phyloP scores from a whole-genome alignment of 805 yeast species.

The Yamadazyma olivae region DNA sequence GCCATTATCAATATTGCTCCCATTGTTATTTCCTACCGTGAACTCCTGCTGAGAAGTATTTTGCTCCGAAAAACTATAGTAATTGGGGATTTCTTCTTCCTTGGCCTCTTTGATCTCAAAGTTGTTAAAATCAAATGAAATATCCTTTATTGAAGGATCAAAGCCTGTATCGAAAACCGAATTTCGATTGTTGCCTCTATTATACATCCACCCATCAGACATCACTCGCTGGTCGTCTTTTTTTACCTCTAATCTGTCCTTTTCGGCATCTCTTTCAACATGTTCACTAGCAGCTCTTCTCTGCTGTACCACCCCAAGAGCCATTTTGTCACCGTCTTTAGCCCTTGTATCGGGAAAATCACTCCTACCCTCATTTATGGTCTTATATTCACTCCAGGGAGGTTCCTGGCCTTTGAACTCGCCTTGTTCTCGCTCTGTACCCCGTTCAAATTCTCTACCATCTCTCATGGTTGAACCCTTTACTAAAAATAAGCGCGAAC shows the following conservation, averaged over 20 bases:
- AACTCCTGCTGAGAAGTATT: slow-evolving; percentile 5
- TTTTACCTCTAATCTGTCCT: too few species aligned
- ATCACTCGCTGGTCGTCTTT: slow-evolving; percentile 5
- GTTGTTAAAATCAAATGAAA: slow-evolving; percentile 2
- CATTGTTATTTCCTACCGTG: background rate
- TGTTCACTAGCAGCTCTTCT: background rate
- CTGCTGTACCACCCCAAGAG: background rate
- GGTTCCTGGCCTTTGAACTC: background rate
- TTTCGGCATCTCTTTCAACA: background rate
- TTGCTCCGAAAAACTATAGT: slow-evolving; percentile 7
- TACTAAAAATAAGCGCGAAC: too few species aligned
- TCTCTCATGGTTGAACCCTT: too few species aligned
- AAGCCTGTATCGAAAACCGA: slow-evolving; percentile 15
- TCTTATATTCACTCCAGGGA: background rate
- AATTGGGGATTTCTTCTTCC: background rate
- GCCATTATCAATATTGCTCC: background rate
- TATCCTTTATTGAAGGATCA: slow-evolving; percentile 12
- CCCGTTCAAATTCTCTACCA: too few species aligned
- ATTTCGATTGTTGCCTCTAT: slow-evolving; percentile 5
- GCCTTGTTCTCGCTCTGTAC: background rate
- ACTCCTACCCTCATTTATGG: too few species aligned
- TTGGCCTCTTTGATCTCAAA: background rate
- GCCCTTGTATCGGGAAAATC: too few species aligned
- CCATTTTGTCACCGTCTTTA: too few species aligned
- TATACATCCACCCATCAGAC: slow-evolving; percentile 12